These are phyloP conservation scores for Chrysopogon serrulatus DNA, from an alignment of 176 grass and related monocot species.

Conservation along the genomic window DNA sequence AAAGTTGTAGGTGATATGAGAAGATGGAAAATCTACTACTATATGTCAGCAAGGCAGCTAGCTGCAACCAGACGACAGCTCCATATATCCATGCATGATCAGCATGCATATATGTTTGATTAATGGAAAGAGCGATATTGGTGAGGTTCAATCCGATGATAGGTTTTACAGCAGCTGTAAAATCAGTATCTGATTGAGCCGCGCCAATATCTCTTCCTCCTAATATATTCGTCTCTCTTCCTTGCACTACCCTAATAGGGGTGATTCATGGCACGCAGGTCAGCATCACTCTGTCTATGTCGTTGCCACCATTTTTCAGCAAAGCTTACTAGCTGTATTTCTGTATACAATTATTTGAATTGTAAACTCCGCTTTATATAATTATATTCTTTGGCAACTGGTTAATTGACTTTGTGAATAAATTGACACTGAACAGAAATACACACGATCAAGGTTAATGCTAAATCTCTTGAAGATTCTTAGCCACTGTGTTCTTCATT, in stretches of 20 bases:
- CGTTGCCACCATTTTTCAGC: neutral
- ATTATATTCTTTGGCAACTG: neutral
- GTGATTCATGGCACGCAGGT: neutral
- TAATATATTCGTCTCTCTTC: neutral
- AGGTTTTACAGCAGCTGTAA: slow-evolving; percentile 19
- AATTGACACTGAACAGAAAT: neutral
- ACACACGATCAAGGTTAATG: neutral
- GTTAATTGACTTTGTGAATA: neutral
- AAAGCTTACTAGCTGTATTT: neutral
- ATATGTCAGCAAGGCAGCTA: neutral
- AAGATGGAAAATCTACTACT: neutral
- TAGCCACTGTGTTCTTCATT: neutral
- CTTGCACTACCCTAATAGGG: neutral
- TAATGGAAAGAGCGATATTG: too few relatives aligned
- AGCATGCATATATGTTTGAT: neutral
- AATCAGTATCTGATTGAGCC: slow-evolving; percentile 89
- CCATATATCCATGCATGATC: neutral
- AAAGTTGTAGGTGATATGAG: neutral
- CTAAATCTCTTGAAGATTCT: neutral
- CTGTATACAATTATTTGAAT: neutral
- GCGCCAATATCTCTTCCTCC: slow-evolving; percentile 96
- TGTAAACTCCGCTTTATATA: neutral
- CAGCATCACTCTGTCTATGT: neutral
- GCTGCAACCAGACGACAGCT: neutral
- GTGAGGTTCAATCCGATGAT: too few relatives aligned